phyloP scores from a whole-genome alignment of 1,284 basidiomycete genomes.

The Exobasidium rhododendri region DNA sequence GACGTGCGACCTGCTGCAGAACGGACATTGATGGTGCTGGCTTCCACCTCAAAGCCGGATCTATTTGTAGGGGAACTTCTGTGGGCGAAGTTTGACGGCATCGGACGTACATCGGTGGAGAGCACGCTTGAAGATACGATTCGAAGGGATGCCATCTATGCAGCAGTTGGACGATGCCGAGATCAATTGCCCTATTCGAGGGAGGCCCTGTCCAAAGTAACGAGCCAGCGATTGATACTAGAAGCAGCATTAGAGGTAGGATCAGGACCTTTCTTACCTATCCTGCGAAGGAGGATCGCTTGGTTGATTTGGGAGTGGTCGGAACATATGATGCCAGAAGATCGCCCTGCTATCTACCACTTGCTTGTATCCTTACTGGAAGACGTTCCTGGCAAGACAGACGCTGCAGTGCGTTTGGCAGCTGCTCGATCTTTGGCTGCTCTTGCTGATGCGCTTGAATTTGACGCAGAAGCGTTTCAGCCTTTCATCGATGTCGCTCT shows the following conservation, averaged over 20 bases:
- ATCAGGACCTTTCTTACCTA: constrained; percentile 34
- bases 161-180: constrained; percentile 27
- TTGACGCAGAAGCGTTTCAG: constrained; percentile 45
- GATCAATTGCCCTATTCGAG: constrained; percentile 6
- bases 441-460: constrained; percentile 48
- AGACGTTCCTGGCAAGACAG: constrained; percentile 19
- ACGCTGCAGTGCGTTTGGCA: constrained; percentile 47
- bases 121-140: constrained; percentile 30
- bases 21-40: constrained; percentile 39
- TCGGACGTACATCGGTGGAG: background rate
- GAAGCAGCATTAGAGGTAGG: constrained; percentile 35
- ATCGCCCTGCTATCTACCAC: constrained; percentile 40
- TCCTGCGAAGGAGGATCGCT: constrained; percentile 47
- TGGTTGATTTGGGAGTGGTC: constrained; percentile 51
- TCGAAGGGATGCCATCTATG: constrained; percentile 48
- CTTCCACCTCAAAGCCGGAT: constrained; percentile 29
- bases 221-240: constrained; percentile 33
- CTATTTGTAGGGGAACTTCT: constrained; percentile 40
- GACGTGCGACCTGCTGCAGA: constrained; percentile 52
- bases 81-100: constrained; percentile 35
- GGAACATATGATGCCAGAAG: constrained; percentile 37
- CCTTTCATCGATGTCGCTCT: constrained; percentile 42
- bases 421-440: constrained; percentile 43
- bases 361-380: constrained; percentile 46
- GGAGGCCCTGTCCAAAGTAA: constrained; percentile 13